Percentiles rank a stretch among this genome's conserved stretches.
Conservation (phyloP, 192 early-diverging fungal species). For the Ambispora gerdemannii region DNA sequence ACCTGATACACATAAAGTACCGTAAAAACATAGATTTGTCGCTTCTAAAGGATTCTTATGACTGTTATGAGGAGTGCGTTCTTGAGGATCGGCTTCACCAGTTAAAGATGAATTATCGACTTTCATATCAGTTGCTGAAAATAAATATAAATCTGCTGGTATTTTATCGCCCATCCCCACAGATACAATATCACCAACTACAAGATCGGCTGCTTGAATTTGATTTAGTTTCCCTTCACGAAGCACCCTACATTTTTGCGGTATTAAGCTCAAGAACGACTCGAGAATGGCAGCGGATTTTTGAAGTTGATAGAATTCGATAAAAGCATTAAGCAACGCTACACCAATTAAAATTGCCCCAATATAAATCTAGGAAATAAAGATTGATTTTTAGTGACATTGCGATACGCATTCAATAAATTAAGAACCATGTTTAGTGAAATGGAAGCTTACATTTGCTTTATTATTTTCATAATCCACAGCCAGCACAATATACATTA, state of each 20-base stretch:
- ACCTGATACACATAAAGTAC: slow-evolving; percentile 79
- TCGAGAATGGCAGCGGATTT: slow-evolving; percentile 88
- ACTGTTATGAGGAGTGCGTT: slow-evolving; percentile 61
- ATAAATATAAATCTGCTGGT: slow-evolving; percentile 87
- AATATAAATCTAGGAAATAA: slow-evolving; percentile 86
- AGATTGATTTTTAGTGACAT: slow-evolving; percentile 19
- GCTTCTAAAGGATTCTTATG: slow-evolving; percentile 87
- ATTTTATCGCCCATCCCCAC: slow-evolving; percentile 92
- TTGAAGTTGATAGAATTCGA: slow-evolving; percentile 91
- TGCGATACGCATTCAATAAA: no score
- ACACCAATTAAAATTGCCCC: slow-evolving; percentile 87
- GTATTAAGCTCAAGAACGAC: slow-evolving; percentile 90
- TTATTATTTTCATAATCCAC: slow-evolving; percentile 77
- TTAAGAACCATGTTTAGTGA: no score
- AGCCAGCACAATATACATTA: slow-evolving; percentile 73
- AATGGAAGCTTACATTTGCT: slow-evolving; percentile 61
- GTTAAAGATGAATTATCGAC: slow-evolving; percentile 97
- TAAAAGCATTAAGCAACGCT: slow-evolving; percentile 84
- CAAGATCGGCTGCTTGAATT: slow-evolving; percentile 68
- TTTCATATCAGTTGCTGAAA: slow-evolving; percentile 80
- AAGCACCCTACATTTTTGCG: slow-evolving; percentile 74
- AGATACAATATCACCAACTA: slow-evolving; percentile 86
- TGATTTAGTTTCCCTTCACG: slow-evolving; percentile 72
- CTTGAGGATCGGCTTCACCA: slow-evolving; percentile 94
- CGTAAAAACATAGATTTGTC: slow-evolving; percentile 87